phyloP scores from a whole-genome alignment of 306 rosid species.

The Astragalus glycyphyllos region DNA sequence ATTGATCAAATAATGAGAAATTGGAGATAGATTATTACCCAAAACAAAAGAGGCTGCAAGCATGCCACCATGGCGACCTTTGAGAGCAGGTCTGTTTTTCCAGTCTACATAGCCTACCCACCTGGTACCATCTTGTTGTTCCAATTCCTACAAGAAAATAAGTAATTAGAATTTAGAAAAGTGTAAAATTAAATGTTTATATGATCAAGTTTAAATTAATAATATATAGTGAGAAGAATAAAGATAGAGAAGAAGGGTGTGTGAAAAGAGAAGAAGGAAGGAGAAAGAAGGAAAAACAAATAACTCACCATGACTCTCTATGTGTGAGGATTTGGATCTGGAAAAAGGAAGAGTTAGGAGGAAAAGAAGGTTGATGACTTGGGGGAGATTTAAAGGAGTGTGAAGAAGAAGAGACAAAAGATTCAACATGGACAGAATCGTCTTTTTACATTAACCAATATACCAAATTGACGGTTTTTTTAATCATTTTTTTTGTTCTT shows the following conservation, averaged over 20 bases:
- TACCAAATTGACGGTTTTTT: slow-evolving; percentile 51
- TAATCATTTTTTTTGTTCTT: too few relatives aligned
- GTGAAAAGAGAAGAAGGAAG: not conserved
- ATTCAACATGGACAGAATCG: slow-evolving; percentile 49
- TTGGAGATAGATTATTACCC: slow-evolving; percentile 47
- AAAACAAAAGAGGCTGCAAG: slow-evolving; percentile 81
- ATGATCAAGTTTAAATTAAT: not conserved
- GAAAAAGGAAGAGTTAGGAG: slow-evolving; percentile 39
- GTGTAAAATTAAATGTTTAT: not conserved
- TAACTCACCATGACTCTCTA: slow-evolving; percentile 51
- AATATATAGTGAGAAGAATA: not conserved
- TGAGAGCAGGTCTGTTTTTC: slow-evolving; percentile 75
- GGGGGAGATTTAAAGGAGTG: slow-evolving; percentile 66
- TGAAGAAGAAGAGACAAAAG: slow-evolving; percentile 29
- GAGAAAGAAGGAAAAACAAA: not conserved
- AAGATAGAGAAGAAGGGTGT: not conserved
- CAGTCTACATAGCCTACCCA: slow-evolving; percentile 92
- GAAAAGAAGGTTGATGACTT: slow-evolving; percentile 38
- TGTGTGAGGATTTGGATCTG: slow-evolving; percentile 40
- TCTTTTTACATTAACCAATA: slow-evolving; percentile 38
- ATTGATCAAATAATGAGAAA: not conserved
- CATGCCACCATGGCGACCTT: slow-evolving; percentile 91
- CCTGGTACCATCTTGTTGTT: slow-evolving; percentile 47
- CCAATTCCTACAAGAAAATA: slow-evolving; percentile 49
- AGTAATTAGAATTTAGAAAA: not conserved